A percentile compares a stretch with the other conserved stretches of the same genome.
These are phyloP conservation scores for Debaryomyces tyrocola DNA, from an alignment of 805 yeast species.

Conservation along the genomic window DNA sequence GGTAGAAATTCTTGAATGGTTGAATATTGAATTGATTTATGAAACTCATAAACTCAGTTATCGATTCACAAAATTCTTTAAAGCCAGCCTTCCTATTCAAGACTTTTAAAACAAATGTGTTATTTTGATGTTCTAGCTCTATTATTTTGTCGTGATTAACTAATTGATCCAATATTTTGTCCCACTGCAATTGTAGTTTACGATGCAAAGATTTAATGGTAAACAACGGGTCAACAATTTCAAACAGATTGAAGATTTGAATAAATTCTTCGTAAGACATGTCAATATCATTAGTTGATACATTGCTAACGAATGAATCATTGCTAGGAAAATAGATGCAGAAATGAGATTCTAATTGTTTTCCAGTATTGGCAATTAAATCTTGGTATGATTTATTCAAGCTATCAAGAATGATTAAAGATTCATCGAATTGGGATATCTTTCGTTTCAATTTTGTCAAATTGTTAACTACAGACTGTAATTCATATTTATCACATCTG, in stretches of 20 bases:
- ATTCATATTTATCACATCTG: constrained; percentile 15
- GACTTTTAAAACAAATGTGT: not conserved
- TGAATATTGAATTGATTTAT: constrained; percentile 24
- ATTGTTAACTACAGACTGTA: constrained; percentile 16
- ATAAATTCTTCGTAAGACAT: constrained; percentile 8
- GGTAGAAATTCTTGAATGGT: constrained; percentile 23
- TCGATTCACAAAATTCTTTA: constrained; percentile 19
- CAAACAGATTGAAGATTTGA: constrained; percentile 6
- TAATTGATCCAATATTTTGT: constrained; percentile 6
- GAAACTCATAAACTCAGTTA: constrained; percentile 26
- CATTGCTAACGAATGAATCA: constrained; percentile 7
- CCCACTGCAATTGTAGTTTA: constrained; percentile 12
- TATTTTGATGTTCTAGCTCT: not conserved
- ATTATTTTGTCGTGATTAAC: not conserved
- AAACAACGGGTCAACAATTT: constrained; percentile 6
- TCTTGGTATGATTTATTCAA: constrained; percentile 7
- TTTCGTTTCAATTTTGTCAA: constrained; percentile 18
- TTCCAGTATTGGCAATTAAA: constrained; percentile 9
- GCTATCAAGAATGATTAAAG: constrained; percentile 12
- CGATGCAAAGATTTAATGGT: constrained; percentile 7
- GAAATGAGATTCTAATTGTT: constrained; percentile 15
- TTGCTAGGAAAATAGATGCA: constrained; percentile 20
- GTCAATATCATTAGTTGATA: constrained; percentile 7
- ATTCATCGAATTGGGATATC: constrained; percentile 11
- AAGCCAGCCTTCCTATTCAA: not conserved